Conservation (phyloP, 306 rosid genomes). For the Sicyos baderoa region DNA sequence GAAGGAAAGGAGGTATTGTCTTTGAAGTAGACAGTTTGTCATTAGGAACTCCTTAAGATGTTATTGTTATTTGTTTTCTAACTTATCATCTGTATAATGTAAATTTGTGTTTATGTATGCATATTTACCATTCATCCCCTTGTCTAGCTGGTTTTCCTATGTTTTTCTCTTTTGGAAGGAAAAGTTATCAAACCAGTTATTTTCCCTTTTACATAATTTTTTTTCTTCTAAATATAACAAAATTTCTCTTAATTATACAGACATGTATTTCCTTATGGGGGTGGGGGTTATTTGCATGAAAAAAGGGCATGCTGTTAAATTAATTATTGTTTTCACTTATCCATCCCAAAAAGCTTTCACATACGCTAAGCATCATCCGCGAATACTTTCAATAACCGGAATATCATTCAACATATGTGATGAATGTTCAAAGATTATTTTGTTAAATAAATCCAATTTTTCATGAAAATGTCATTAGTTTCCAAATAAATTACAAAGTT, state of each 20-base stretch:
- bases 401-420: neutral
- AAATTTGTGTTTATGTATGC: neutral
- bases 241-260: neutral
- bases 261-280: neutral
- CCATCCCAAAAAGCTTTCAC: neutral
- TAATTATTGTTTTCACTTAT: neutral
- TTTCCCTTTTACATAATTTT: neutral
- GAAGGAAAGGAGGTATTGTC: conserved; percentile 66
- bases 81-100: neutral
- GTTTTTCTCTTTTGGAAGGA: neutral
- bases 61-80: neutral
- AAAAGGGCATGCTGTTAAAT: neutral
- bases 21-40: neutral
- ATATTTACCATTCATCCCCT: neutral
- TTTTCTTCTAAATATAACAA: neutral
- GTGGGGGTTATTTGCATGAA: neutral
- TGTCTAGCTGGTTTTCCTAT: neutral
- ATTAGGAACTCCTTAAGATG: neutral
- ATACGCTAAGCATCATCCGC: neutral
- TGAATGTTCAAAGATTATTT: neutral
- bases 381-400: neutral
- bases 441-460: neutral
- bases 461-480: neutral
- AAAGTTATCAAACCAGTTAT: neutral
- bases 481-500: neutral